Percentiles rank a stretch among this genome's conserved stretches.
Evolutionary conservation across 2,329 filamentous ascomycete genomes (phyloP).

Genomic region (Colletotrichum eleusines): DNA sequence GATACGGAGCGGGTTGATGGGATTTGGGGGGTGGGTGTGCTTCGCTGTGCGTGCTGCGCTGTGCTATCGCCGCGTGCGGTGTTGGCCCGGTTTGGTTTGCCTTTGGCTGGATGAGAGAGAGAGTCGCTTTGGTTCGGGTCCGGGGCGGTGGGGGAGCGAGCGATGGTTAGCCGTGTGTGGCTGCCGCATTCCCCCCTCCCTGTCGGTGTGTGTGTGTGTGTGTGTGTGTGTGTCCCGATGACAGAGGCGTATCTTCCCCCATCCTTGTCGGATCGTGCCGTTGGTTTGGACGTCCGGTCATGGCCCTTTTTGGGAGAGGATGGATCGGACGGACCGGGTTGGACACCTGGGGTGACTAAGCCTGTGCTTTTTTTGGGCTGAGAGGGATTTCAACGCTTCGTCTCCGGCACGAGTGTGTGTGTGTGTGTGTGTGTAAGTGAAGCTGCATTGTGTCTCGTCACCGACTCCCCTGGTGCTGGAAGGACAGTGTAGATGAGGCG

Average conservation of each 20-base stretch:
- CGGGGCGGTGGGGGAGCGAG: conserved; percentile 2
- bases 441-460: not conserved
- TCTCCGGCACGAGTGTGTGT: not conserved
- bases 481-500: not conserved
- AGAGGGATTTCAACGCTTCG: not conserved
- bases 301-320: not conserved
- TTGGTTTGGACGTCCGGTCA: conserved; percentile 10
- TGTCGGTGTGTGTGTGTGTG: too few relatives aligned
- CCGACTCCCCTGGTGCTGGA: not conserved
- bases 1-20: not conserved
- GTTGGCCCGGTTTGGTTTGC: conserved; percentile 8
- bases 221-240: not conserved
- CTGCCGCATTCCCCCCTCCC: not conserved
- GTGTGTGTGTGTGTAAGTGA: not conserved
- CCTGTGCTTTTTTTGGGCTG: not conserved
- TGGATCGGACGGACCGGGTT: not conserved
- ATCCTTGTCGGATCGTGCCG: conserved; percentile 25
- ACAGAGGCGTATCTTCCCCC: not conserved
- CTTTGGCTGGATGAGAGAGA: conserved; percentile 7
- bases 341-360: conserved; percentile 21
- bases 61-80: too few relatives aligned
- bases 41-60: too few relatives aligned
- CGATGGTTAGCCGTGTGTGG: conserved; percentile 1
- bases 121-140: not conserved
- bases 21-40: not conserved